Evolutionary conservation across 257 asterid genomes (phyloP).

Genomic region (Plectranthus barbatus): DNA sequence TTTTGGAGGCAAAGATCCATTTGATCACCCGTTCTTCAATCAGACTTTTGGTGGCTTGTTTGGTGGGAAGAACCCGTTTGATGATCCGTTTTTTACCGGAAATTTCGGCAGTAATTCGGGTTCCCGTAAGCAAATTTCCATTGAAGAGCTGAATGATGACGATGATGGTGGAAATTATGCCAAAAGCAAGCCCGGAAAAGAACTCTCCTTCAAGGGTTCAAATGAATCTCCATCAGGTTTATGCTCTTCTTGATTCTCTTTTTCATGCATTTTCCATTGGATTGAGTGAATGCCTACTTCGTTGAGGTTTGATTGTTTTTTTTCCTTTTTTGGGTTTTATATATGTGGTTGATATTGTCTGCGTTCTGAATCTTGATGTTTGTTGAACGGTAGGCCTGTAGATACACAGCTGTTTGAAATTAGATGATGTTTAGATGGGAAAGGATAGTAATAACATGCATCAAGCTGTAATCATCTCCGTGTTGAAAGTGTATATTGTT

Average conservation of each 20-base stretch:
- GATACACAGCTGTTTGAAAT: background rate
- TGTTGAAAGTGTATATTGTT: background rate
- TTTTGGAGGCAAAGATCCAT: conserved; percentile 73
- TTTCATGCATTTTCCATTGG: background rate
- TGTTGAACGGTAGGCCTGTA: background rate
- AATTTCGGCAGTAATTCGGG: conserved; percentile 25
- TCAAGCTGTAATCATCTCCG: background rate
- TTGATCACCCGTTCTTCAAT: conserved; percentile 70
- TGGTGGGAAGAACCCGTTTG: conserved; percentile 37
- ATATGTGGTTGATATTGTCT: background rate
- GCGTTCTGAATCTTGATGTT: background rate
- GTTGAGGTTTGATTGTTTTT: background rate
- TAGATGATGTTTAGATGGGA: background rate
- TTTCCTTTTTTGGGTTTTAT: background rate
- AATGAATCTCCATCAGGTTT: conserved; percentile 29
- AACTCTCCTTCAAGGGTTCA: conserved; percentile 28
- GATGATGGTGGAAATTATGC: conserved; percentile 24
- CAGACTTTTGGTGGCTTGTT: conserved; percentile 47
- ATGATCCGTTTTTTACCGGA: conserved; percentile 32
- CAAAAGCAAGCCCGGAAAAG: conserved; percentile 33
- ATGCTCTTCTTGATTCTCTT: background rate
- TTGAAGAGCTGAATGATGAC: conserved; percentile 61
- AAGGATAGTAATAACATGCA: background rate
- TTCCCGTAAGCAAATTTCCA: conserved; percentile 35
- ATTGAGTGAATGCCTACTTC: background rate